Evolutionary conservation across 129 eudicot species (phyloP).

Genomic region (carrot (Daucus carota)): DH1_v3.0 NC_030381.2:46892001-46892500

Average conservation of each 20-base stretch:
- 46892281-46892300: not conserved
- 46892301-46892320: not conserved
- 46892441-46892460: not conserved
- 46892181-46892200: not conserved
- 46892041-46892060: conserved; percentile 87
- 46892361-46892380: not conserved
- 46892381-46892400: not conserved
- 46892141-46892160: not conserved
- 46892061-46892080: conserved; percentile 49
- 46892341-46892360: not conserved
- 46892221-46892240: not conserved
- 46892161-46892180: not conserved
- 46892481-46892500: no score
- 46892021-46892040: conserved; percentile 92
- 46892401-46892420: not conserved
- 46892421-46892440: not conserved
- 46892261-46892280: not conserved
- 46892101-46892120: not conserved
- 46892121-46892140: not conserved
- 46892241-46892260: not conserved
- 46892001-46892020: conserved; percentile 99
- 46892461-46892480: not conserved
- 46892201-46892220: not conserved
- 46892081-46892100: not conserved
- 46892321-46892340: not conserved